These are phyloP conservation scores for Lolium perenne DNA, from an alignment of 176 grass and related monocot genomes.

Conservation along the genomic window DNA sequence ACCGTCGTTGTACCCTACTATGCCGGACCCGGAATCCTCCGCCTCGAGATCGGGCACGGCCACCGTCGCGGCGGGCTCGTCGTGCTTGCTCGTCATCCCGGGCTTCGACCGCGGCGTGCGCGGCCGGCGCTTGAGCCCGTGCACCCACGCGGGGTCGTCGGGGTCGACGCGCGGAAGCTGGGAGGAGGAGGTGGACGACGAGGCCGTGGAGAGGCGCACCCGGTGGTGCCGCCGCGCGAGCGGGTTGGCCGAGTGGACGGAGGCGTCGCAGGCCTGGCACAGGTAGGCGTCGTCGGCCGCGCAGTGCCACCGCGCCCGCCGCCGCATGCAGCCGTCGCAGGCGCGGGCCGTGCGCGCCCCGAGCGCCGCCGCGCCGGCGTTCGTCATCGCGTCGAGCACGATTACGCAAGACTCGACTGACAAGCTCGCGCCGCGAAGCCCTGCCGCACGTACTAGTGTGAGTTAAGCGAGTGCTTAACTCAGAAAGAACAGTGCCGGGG, in stretches of 20 bases:
- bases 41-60: constrained; percentile 61
- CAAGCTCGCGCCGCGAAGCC: background rate
- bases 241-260: constrained; percentile 89
- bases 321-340: constrained; percentile 82
- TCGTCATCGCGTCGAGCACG: constrained; percentile 45
- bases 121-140: constrained; percentile 66
- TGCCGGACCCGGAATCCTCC: constrained; percentile 41
- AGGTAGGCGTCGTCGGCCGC: constrained; percentile 80
- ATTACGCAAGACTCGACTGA: background rate
- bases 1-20: constrained; percentile 31
- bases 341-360: constrained; percentile 70
- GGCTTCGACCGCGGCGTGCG: constrained; percentile 81
- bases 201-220: constrained; percentile 53
- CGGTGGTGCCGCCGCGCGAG: constrained; percentile 84
- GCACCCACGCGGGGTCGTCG: constrained; percentile 66
- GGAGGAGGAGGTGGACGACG: constrained; percentile 29
- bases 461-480: constrained; percentile 42
- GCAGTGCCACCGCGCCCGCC: constrained; percentile 80
- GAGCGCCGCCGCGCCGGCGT: constrained; percentile 45
- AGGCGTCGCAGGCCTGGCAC: constrained; percentile 76
- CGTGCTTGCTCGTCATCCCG: constrained; percentile 39
- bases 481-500: constrained; percentile 36
- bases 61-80: background rate
- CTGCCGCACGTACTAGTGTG: background rate
- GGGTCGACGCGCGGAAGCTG: constrained; percentile 9